Evolutionary conservation across 805 yeast genomes (phyloP).

Genomic region (Candida sonorensis): DNA sequence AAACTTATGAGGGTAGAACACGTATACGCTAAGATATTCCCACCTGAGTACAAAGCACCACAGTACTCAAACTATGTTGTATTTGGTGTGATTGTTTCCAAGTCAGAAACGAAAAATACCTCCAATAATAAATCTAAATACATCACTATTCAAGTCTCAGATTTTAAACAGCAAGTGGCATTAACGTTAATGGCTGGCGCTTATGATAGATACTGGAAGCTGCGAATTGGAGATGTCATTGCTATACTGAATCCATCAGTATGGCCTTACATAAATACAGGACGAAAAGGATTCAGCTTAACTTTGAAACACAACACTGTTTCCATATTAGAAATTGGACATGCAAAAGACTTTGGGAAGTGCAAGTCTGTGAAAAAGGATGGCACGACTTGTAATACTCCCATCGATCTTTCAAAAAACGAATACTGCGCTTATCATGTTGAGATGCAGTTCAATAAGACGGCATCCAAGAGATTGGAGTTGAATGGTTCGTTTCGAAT

Average conservation of each 20-base stretch:
- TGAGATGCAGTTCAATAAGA: slow-evolving; percentile 45
- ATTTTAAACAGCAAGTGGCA: slow-evolving; percentile 54
- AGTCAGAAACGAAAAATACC: slow-evolving; percentile 46
- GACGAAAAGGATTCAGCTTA: slow-evolving; percentile 42
- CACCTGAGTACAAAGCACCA: slow-evolving; percentile 69
- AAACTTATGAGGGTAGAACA: slow-evolving; percentile 53
- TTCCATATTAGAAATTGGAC: slow-evolving; percentile 67
- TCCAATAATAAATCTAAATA: slow-evolving; percentile 39
- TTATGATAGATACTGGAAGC: slow-evolving; percentile 64
- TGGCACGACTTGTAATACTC: slow-evolving; percentile 49
- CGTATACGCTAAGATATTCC: slow-evolving; percentile 54
- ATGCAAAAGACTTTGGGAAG: slow-evolving; percentile 55
- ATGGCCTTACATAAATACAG: slow-evolving; percentile 28
- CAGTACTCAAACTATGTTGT: slow-evolving; percentile 71
- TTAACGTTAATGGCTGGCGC: slow-evolving; percentile 62
- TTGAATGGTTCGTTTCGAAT: slow-evolving; percentile 53
- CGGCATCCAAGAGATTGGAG: slow-evolving; percentile 67
- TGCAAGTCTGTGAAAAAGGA: slow-evolving; percentile 48
- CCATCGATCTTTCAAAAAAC: slow-evolving; percentile 48
- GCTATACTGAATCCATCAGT: slow-evolving; percentile 71
- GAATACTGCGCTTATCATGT: slow-evolving; percentile 68
- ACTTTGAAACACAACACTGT: slow-evolving; percentile 43
- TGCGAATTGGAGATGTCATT: slow-evolving; percentile 67
- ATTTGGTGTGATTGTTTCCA: slow-evolving; percentile 59
- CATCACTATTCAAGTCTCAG: slow-evolving; percentile 57